These are phyloP conservation scores for Ilyonectria robusta DNA, from an alignment of 2,329 filamentous ascomycete species.

Conservation along the genomic window DNA sequence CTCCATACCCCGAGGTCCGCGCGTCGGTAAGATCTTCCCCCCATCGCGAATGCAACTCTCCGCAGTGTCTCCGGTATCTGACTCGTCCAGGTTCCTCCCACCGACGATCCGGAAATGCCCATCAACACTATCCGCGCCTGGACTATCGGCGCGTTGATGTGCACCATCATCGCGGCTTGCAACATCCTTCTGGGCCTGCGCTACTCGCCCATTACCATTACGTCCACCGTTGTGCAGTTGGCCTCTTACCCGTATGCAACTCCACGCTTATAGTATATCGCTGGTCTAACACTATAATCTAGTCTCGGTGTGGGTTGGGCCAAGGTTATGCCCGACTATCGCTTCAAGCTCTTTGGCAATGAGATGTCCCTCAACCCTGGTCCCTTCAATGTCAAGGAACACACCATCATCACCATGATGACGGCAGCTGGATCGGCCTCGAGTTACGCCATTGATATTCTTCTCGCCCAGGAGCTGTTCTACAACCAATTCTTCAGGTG, in stretches of 20 bases:
- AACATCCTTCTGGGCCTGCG: conserved; percentile 74
- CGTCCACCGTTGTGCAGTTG: conserved; percentile 73
- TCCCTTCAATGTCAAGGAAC: conserved; percentile 75
- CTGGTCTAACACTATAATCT: not conserved
- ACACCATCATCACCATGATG: conserved; percentile 74
- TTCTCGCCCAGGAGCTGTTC: conserved; percentile 66
- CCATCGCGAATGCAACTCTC: no score
- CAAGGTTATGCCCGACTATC: conserved; percentile 65
- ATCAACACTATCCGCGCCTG: conserved; percentile 76
- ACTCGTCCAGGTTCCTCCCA: conserved; percentile 4
- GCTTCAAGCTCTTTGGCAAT: conserved; percentile 65
- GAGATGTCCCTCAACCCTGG: conserved; percentile 70
- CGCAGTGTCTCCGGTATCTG: not conserved
- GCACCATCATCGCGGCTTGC: conserved; percentile 71
- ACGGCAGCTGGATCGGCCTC: conserved; percentile 70
- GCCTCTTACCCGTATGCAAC: conserved; percentile 66
- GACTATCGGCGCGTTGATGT: conserved; percentile 72
- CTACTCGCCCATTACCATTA: conserved; percentile 71
- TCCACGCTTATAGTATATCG: no score
- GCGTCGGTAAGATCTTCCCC: conserved; percentile 3
- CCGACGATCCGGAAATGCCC: conserved; percentile 62
- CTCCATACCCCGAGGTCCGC: conserved; percentile 75
- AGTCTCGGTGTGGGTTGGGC: conserved; percentile 67
- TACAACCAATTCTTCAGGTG: conserved; percentile 66
- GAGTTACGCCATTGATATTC: conserved; percentile 67